phyloP scores from a whole-genome alignment of 176 grass and related monocot genomes.

The Coix lacrymajobi region DNA sequence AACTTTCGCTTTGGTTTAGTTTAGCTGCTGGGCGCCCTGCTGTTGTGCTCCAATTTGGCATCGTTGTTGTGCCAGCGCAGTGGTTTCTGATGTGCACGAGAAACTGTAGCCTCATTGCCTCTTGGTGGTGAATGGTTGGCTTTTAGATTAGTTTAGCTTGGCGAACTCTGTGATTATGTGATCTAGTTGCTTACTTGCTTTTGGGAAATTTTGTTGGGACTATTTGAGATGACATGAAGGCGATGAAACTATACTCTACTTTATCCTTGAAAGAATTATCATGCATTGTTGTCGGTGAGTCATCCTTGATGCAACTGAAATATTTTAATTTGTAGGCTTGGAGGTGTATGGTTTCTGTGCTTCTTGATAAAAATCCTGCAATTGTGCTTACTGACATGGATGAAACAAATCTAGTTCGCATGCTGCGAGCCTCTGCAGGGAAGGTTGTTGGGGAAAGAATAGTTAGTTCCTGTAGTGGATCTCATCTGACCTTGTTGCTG shows the following conservation, averaged over 20 bases:
- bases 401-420: conserved; percentile 84
- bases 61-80: too few relatives aligned
- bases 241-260: conserved; percentile 64
- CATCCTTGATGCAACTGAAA: not conserved
- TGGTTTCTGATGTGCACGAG: too few relatives aligned
- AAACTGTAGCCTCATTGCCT: too few relatives aligned
- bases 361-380: conserved; percentile 76
- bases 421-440: conserved; percentile 82
- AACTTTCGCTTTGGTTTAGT: too few relatives aligned
- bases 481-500: too few relatives aligned
- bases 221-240: conserved; percentile 99
- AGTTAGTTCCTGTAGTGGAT: conserved; percentile 77
- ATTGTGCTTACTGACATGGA: conserved; percentile 82
- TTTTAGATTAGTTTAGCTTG: too few relatives aligned
- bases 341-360: conserved; percentile 89
- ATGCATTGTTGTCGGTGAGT: conserved; percentile 11
- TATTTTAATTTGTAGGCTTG: conserved; percentile 63
- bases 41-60: too few relatives aligned
- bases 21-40: too few relatives aligned
- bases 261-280: not conserved
- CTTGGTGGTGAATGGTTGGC: too few relatives aligned
- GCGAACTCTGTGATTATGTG: too few relatives aligned
- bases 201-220: too few relatives aligned
- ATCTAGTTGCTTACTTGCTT: too few relatives aligned
- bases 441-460: conserved; percentile 96